Base-by-base conservation (phyloP, 495 filamentous ascomycete genomes). In the Xylaria palmicola region DNA sequence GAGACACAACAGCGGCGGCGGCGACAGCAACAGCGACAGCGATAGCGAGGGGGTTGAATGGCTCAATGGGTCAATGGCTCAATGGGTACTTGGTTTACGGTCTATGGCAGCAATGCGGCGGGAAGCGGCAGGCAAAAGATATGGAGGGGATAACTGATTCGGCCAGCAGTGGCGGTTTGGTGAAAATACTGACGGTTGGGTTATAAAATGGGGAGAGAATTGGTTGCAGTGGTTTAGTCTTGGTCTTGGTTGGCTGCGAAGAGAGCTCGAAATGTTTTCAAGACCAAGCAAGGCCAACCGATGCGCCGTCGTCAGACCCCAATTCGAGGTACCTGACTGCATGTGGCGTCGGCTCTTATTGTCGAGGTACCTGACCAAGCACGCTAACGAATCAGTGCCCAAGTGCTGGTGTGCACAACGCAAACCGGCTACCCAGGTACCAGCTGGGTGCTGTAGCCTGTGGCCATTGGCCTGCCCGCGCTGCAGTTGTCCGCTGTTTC, bases 241-340 rank as follows among this genome's bases (percentile, higher is more conserved):
- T 6, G 37, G 55, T 48, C 12, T 30, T 54, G 32, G 32, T 60
- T 50, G 34, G 48, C 45, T 59, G 56, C 30, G 45, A 54, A 45
- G 12, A 44, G 39, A 61, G 59, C 59, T 61, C 59, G 59, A 61
- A 61, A 61, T 61, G 59, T 55, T 61, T 61, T 55, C 50, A 34
- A 53, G 49, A 40, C 57, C 47, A 51, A 26, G 17, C 47, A 51
- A 26, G 17, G 41, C 34, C n/a, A 51, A 41, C 34, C 41, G 36
- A 52, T 60, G 59, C 59, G 59, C 59, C 59, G 50, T 61, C 40
- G 39, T 53, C 27, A 32, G 19, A 54, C 57, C 40, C 47, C 58
- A 54, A 45, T 53, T 26, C 6, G 30, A 44, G 32, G 47, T 41
- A 43, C 37, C 58, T 52, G 48, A 37, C 47, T n/a, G 15, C 45